A percentile compares a stretch with the other conserved stretches of the same genome.
Conservation (phyloP, 2,329 filamentous ascomycete species). For the Colletotrichum endophyticum region DNA sequence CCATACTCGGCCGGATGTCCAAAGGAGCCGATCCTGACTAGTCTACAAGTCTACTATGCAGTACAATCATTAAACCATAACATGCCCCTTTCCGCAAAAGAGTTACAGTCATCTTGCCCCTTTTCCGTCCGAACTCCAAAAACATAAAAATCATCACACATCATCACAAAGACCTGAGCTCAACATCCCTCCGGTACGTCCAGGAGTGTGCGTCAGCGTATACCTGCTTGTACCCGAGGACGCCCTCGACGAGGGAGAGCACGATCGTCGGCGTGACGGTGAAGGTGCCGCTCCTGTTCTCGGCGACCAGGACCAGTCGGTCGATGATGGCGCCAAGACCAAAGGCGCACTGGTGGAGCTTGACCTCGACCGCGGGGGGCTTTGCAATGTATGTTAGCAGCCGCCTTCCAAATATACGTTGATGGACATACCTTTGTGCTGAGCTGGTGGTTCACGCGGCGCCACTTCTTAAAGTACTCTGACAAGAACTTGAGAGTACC, state of each 20-base stretch:
- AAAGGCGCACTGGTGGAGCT: slow-evolving; percentile 48
- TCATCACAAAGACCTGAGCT: background rate
- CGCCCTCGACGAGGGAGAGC: slow-evolving; percentile 49
- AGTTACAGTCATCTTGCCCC: background rate
- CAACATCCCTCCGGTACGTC: slow-evolving; percentile 19
- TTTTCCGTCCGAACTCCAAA: background rate
- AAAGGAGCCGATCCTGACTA: background rate
- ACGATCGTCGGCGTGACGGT: slow-evolving; percentile 47
- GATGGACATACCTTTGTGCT: slow-evolving; percentile 30
- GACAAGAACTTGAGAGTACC: slow-evolving; percentile 48
- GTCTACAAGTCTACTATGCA: background rate
- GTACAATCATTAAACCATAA: background rate
- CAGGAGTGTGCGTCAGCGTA: slow-evolving; percentile 17
- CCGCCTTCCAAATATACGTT: background rate
- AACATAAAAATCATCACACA: background rate
- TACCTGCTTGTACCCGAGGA: slow-evolving; percentile 48
- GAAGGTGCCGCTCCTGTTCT: slow-evolving; percentile 33
- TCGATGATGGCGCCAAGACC: slow-evolving; percentile 49
- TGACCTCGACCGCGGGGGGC: slow-evolving; percentile 47
- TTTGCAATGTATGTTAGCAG: slow-evolving; percentile 22
- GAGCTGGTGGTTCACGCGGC: slow-evolving; percentile 44
- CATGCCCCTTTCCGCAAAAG: background rate
- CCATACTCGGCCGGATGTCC: background rate
- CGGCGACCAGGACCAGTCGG: slow-evolving; percentile 41
- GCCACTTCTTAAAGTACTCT: slow-evolving; percentile 54